phyloP scores from a whole-genome alignment of 306 rosid species.

The Macrotyloma uniflorum region DNA sequence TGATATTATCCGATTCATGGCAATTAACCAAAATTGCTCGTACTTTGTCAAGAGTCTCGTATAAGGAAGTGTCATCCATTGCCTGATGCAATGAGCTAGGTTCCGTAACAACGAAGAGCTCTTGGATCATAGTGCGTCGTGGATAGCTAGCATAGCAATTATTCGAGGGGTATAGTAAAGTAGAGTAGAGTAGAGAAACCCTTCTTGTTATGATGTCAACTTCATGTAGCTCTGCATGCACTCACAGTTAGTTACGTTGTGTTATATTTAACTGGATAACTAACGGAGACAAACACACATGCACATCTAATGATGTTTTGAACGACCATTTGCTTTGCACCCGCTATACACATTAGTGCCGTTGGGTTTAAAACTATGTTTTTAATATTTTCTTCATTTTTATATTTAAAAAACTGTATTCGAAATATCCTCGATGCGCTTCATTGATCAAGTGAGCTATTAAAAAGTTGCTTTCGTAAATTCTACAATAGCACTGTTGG shows the following conservation, averaged over 20 bases:
- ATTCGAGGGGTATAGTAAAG: too few relatives aligned
- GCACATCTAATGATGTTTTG: neutral
- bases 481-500: too few relatives aligned
- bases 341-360: too few relatives aligned
- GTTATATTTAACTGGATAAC: neutral
- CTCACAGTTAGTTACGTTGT: neutral
- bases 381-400: too few relatives aligned
- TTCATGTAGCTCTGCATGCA: neutral
- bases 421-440: too few relatives aligned
- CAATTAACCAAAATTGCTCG: neutral
- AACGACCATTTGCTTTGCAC: neutral
- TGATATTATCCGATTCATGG: neutral
- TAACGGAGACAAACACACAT: neutral
- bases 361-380: too few relatives aligned
- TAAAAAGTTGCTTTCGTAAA: too few relatives aligned
- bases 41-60: neutral
- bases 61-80: neutral
- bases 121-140: too few relatives aligned
- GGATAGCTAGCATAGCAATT: too few relatives aligned
- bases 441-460: too few relatives aligned
- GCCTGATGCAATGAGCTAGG: neutral
- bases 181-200: neutral
- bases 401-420: too few relatives aligned
- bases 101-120: neutral
- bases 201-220: neutral